Evolutionary conservation across 257 asterid genomes (phyloP).

Genomic region (Primulina eburnea): DNA sequence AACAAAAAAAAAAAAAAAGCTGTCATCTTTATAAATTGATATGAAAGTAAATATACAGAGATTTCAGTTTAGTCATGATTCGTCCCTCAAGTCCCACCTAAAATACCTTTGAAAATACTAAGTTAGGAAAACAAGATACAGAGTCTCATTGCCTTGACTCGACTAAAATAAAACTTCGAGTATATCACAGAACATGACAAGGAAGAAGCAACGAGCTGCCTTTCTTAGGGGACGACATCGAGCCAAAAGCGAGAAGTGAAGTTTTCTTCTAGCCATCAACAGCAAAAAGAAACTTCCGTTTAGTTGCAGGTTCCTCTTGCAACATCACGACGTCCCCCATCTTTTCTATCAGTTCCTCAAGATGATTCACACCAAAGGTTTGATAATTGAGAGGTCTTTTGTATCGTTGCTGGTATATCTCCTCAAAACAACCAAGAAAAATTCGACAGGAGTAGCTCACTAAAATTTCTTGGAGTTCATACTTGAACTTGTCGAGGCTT

Average conservation of each 20-base stretch:
- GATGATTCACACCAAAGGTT: conserved; percentile 59
- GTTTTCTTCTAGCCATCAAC: conserved; percentile 44
- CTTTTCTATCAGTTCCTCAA: conserved; percentile 75
- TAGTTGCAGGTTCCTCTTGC: conserved; percentile 70
- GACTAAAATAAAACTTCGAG: conserved; percentile 1
- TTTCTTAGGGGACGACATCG: conserved; percentile 31
- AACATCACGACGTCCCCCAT: conserved; percentile 67
- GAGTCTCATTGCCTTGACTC: not conserved
- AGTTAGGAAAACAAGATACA: conserved; percentile 1
- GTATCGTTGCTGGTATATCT: conserved; percentile 68
- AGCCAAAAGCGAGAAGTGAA: conserved; percentile 6
- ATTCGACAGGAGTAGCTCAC: conserved; percentile 82
- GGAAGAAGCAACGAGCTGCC: conserved; percentile 16
- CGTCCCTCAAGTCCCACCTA: not conserved
- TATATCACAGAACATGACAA: conserved; percentile 1
- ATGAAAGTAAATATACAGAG: conserved; percentile 18
- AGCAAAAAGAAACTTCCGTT: conserved; percentile 60
- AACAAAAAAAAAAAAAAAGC: not conserved
- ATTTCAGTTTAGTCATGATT: conserved; percentile 3
- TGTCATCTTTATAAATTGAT: not conserved
- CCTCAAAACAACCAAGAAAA: conserved; percentile 63
- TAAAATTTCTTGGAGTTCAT: conserved; percentile 84
- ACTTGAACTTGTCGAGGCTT: conserved; percentile 53
- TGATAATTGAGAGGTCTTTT: conserved; percentile 64
- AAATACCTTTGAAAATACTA: not conserved